Percentiles rank a stretch among this genome's conserved stretches.
Evolutionary conservation across 1,284 basidiomycete genomes (phyloP).

Genomic region (Microbotryum violaceum): DNA sequence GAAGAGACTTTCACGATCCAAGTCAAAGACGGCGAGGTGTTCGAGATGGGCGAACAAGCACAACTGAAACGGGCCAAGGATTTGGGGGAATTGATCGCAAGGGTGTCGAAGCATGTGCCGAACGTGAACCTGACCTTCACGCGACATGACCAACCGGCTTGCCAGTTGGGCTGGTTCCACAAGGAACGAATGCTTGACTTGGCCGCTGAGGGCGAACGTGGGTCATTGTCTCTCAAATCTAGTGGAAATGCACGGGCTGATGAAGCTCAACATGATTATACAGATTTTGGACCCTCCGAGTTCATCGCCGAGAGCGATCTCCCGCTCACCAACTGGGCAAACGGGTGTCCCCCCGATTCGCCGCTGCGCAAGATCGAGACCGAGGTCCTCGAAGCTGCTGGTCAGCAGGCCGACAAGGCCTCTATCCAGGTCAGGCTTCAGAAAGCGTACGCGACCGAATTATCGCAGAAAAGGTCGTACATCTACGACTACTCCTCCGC

Average conservation of each 20-base stretch:
- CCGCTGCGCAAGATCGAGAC: constrained; percentile 17
- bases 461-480: constrained; percentile 33
- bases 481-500: constrained; percentile 35
- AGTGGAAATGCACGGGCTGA: no score
- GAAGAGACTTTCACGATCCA: constrained; percentile 35
- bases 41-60: constrained; percentile 28
- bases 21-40: constrained; percentile 23
- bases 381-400: constrained; percentile 8
- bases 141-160: constrained; percentile 47
- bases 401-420: constrained; percentile 1
- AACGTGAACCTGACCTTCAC: constrained; percentile 43
- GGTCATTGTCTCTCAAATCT: constrained; percentile 20
- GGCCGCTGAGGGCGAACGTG: constrained; percentile 43
- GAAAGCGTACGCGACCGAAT: constrained; percentile 4
- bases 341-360: constrained; percentile 29
- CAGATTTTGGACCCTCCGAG: constrained; percentile 31
- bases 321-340: constrained; percentile 31
- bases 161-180: constrained; percentile 44
- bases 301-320: constrained; percentile 19
- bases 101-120: constrained; percentile 41
- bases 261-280: neutral
- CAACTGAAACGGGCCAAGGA: constrained; percentile 33
- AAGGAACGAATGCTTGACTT: constrained; percentile 42
- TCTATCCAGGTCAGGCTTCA: constrained; percentile 3
- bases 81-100: constrained; percentile 37